Evolutionary conservation across 768 basidiomycete genomes (phyloP), one percentile per base, ranked within the genome.

Genomic region (Pulveroboletus ravenelii): DNA sequence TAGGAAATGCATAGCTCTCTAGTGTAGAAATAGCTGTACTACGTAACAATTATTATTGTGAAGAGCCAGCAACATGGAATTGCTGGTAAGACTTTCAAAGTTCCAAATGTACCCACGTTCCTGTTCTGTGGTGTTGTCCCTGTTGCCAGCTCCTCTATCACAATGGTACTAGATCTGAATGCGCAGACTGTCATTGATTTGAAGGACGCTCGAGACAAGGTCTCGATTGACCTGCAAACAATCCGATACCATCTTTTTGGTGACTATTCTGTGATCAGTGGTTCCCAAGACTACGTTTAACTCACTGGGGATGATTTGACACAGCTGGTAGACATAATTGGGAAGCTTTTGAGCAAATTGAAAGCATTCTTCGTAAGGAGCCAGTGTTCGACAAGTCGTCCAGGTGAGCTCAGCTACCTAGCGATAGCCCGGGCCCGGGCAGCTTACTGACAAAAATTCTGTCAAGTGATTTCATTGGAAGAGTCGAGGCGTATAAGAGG

Each of bases 301-400:
- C 39, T 51, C 15, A 39, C 47, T 38, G 23, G 23, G 13, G 14
- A 29, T 50, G 17, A 18, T 18, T 29, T n/a, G 9, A 15, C 15
- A 30, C 27, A 87, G 85, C 74, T 59, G 78, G 79, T 14, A 56
- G 66, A 15, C 61, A 58, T 1, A 73, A 74, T 43, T 87, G 81
- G 82, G 61, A 75, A n/a, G 73, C 61, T 36, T 76, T 74, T 34
- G 52, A 72, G 20, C 67, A 66, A 23, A 63, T 87, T 1, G 70
- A 78, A 10, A 51, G 62, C 1, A 55, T 82, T 10, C 60, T 89
- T 41, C 67, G 76, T 32, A 67, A 68, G 8, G 86, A 88, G 48
- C 75, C 79, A 0, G 62, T 73, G 13, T 86, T 87, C 47, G 77
- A 84, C 62, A 85, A 84, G 61, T 70, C 76, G 1, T 59, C 69